Conservation (phyloP, 257 asterid genomes). For the Fraxinus quadrangulata region DNA sequence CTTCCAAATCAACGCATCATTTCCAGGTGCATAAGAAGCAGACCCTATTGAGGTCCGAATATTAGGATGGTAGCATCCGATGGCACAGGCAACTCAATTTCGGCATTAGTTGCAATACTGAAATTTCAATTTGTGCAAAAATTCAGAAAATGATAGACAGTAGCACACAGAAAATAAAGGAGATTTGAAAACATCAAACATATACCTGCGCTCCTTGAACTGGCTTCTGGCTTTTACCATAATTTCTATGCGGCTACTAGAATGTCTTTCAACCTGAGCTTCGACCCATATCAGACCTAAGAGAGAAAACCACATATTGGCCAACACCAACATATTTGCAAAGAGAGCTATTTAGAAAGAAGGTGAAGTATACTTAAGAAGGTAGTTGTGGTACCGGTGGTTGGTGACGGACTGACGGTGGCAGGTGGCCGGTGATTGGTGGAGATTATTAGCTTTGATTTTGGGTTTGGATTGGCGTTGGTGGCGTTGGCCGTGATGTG, state of each 20-base stretch:
- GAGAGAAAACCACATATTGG: not conserved
- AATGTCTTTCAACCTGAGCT: constrained; percentile 58
- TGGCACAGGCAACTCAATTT: constrained; percentile 19
- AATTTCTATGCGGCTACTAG: constrained; percentile 49
- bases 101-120: constrained; percentile 61
- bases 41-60: constrained; percentile 51
- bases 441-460: too few relatives aligned
- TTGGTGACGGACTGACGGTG: too few relatives aligned
- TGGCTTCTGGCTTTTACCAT: constrained; percentile 57
- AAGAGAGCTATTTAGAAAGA: not conserved
- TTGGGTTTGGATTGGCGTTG: too few relatives aligned
- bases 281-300: constrained; percentile 61
- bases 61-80: not conserved
- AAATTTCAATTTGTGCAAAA: not conserved
- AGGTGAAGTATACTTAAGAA: too few relatives aligned
- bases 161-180: not conserved
- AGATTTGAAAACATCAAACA: not conserved
- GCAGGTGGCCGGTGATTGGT: too few relatives aligned
- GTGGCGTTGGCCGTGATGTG: too few relatives aligned
- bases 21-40: constrained; percentile 54
- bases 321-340: not conserved
- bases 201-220: constrained; percentile 63
- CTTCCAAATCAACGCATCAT: constrained; percentile 52
- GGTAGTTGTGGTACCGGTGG: too few relatives aligned
- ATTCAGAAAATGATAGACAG: not conserved